Conservation (phyloP, 768 basidiomycete species). For the Ramaria rubella region DNA sequence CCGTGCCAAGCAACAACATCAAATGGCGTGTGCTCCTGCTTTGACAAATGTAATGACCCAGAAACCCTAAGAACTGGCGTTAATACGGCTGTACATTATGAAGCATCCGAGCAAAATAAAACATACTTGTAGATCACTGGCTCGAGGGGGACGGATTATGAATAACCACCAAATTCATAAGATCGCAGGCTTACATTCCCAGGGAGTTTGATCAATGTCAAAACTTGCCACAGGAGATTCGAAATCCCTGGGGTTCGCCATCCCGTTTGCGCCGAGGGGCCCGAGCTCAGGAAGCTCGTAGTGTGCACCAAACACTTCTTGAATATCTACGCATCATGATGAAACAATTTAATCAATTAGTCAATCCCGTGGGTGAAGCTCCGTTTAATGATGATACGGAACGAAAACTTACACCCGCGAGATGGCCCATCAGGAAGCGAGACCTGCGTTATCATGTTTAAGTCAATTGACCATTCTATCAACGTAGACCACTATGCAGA, state of each 20-base stretch:
- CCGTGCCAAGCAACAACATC: constrained; percentile 58
- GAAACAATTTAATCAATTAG: too few species aligned
- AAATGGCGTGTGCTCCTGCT: constrained; percentile 60
- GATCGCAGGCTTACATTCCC: too few species aligned
- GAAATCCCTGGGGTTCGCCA: constrained; percentile 62
- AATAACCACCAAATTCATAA: too few species aligned
- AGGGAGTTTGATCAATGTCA: constrained; percentile 56
- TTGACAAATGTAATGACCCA: constrained; percentile 46
- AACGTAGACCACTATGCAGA: constrained; percentile 17
- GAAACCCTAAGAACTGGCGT: too few species aligned
- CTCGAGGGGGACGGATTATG: too few species aligned
- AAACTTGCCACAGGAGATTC: constrained; percentile 58
- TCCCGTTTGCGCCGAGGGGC: constrained; percentile 57
- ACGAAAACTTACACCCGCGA: constrained; percentile 47
- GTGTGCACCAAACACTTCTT: constrained; percentile 58
- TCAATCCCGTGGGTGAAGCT: neutral
- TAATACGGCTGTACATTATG: constrained; percentile 23
- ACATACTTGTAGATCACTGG: too few species aligned
- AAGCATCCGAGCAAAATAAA: neutral
- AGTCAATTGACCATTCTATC: neutral
- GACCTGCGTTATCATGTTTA: constrained; percentile 36
- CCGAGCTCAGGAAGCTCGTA: constrained; percentile 60
- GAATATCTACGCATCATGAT: constrained; percentile 45
- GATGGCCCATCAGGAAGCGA: constrained; percentile 51
- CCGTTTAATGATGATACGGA: too few species aligned